Percentiles rank a stretch among this genome's conserved stretches.
These are phyloP conservation scores for Backusella macrospora DNA, from an alignment of 192 early-diverging fungal species.

Conservation along the genomic window DNA sequence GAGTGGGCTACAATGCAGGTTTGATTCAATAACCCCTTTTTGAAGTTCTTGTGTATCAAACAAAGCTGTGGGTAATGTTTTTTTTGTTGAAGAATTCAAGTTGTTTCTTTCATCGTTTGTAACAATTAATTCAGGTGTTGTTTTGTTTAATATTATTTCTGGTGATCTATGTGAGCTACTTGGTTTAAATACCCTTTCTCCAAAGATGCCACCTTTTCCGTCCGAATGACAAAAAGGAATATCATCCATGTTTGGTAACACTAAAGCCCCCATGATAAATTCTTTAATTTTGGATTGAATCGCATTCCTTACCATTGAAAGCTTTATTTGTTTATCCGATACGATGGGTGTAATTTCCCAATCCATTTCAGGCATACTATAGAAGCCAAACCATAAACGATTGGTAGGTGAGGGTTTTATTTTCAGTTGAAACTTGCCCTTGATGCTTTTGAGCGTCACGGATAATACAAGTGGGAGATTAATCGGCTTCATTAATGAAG, in stretches of 20 bases:
- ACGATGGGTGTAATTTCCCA: slow-evolving; percentile 79
- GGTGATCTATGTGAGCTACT: neutral
- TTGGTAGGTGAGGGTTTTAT: slow-evolving; percentile 83
- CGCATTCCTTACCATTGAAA: slow-evolving; percentile 78
- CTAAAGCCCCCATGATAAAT: slow-evolving; percentile 73
- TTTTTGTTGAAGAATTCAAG: neutral
- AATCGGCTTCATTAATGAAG: slow-evolving; percentile 61
- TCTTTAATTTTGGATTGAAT: slow-evolving; percentile 87
- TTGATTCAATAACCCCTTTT: neutral
- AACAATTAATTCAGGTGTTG: neutral
- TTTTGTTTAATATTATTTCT: neutral
- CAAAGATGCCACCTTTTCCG: slow-evolving; percentile 62
- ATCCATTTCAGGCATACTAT: slow-evolving; percentile 73
- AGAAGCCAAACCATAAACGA: slow-evolving; percentile 86
- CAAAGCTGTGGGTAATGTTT: neutral
- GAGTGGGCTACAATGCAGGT: neutral
- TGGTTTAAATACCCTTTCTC: slow-evolving; percentile 24
- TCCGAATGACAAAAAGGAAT: slow-evolving; percentile 71
- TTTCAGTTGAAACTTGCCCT: slow-evolving; percentile 73
- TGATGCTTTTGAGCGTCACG: slow-evolving; percentile 71
- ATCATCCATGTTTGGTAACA: slow-evolving; percentile 91
- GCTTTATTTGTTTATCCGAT: slow-evolving; percentile 80
- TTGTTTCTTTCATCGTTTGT: neutral
- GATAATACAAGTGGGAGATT: slow-evolving; percentile 77
- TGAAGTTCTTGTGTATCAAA: neutral